Evolutionary conservation across 176 grass and related monocot species (phyloP).

Genomic region (Dendrocalamus sinicus): DNA sequence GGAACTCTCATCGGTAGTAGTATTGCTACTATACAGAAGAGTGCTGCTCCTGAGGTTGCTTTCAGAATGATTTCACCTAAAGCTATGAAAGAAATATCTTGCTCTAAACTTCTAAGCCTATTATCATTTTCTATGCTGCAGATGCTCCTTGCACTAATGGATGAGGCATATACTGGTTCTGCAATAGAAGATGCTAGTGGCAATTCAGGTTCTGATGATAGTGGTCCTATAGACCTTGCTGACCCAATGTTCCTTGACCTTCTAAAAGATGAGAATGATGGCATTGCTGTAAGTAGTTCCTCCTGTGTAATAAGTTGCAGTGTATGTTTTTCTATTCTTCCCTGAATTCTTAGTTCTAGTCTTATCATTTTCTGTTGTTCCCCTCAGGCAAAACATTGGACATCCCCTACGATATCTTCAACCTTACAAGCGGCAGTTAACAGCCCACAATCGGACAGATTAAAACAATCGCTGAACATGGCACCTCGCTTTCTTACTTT

Average conservation of each 20-base stretch:
- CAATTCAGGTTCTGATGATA: slow-evolving; percentile 80
- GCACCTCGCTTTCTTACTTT: slow-evolving; percentile 72
- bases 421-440: slow-evolving; percentile 72
- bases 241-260: slow-evolving; percentile 94
- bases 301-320: not conserved
- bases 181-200: slow-evolving; percentile 74
- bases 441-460: slow-evolving; percentile 65
- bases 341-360: slow-evolving; percentile 5
- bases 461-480: slow-evolving; percentile 84
- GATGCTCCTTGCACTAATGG: slow-evolving; percentile 97
- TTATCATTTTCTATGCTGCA: slow-evolving; percentile 39
- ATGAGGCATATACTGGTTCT: slow-evolving; percentile 95
- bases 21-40: slow-evolving; percentile 99
- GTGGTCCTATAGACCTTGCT: slow-evolving; percentile 70
- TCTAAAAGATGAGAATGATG: slow-evolving; percentile 98
- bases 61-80: slow-evolving; percentile 26
- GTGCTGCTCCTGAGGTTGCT: slow-evolving; percentile 87
- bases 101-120: slow-evolving; percentile 23
- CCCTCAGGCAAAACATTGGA: slow-evolving; percentile 85
- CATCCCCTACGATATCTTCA: slow-evolving; percentile 77
- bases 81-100: slow-evolving; percentile 31
- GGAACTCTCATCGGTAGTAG: slow-evolving; percentile 91
- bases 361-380: slow-evolving; percentile 14
- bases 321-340: slow-evolving; percentile 9
- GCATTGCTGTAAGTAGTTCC: slow-evolving; percentile 74